A percentile compares a stretch with the other conserved stretches of the same genome.
Conservation (phyloP, 2,329 filamentous ascomycete genomes). For the Nemania abortiva region DNA sequence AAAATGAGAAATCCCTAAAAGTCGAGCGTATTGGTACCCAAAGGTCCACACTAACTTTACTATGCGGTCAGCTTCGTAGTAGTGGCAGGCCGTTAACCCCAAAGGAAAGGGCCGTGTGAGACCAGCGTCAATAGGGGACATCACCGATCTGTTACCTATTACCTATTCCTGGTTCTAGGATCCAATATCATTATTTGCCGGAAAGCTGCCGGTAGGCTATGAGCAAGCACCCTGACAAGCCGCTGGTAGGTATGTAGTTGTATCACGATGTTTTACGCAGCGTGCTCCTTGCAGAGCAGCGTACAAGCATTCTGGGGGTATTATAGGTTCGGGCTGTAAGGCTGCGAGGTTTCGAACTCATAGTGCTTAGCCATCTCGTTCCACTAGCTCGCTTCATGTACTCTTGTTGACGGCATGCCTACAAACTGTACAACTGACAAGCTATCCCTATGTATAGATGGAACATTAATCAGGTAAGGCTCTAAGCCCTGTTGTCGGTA, state of each 20-base stretch:
- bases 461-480: constrained; percentile 45
- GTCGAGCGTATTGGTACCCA: constrained; percentile 34
- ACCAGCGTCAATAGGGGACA: constrained; percentile 27
- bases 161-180: constrained; percentile 19
- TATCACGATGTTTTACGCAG: constrained; percentile 26
- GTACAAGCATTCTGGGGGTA: neutral
- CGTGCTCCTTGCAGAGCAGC: constrained; percentile 19
- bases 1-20: constrained; percentile 18
- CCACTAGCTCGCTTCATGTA: constrained; percentile 15
- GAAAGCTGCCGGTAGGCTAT: constrained; percentile 32
- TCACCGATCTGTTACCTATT: constrained; percentile 9
- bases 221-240: neutral
- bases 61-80: constrained; percentile 23
- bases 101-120: constrained; percentile 30
- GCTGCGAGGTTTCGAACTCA: constrained; percentile 29
- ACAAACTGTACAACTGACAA: constrained; percentile 38
- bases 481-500: constrained; percentile 50
- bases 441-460: constrained; percentile 38
- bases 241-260: constrained; percentile 12
- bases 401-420: constrained; percentile 10
- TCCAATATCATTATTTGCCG: constrained; percentile 33
- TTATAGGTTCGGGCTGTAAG: constrained; percentile 32
- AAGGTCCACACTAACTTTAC: constrained; percentile 30
- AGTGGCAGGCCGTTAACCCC: constrained; percentile 20
- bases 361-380: constrained; percentile 22